phyloP scores from a whole-genome alignment of 768 basidiomycete species.

The Botryobasidium botryosum region DNA sequence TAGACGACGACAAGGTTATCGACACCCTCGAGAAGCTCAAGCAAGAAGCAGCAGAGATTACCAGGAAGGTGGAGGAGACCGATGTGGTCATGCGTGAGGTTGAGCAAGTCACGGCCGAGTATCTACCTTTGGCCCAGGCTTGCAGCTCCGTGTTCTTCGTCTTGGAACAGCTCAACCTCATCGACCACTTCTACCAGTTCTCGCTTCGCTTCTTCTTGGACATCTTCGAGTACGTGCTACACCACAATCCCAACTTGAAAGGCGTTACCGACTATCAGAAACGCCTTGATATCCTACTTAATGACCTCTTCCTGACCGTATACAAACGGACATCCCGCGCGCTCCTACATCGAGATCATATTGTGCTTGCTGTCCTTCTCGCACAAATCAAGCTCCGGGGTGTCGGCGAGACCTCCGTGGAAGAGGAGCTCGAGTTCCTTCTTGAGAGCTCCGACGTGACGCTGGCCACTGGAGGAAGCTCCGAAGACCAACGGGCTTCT shows the following conservation, averaged over 20 bases:
- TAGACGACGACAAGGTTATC: slow-evolving; percentile 98
- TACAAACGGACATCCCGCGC: slow-evolving; percentile 84
- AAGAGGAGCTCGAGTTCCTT: slow-evolving; percentile 81
- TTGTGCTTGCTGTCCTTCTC: slow-evolving; percentile 79
- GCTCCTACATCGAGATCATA: slow-evolving; percentile 74
- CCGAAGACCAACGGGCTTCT: slow-evolving; percentile 23
- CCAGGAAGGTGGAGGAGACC: slow-evolving; percentile 89
- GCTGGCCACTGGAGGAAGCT: slow-evolving; percentile 19
- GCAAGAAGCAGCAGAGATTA: slow-evolving; percentile 89
- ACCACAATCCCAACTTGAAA: slow-evolving; percentile 80
- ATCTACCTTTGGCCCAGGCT: slow-evolving; percentile 84
- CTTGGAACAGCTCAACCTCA: slow-evolving; percentile 78
- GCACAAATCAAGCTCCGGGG: slow-evolving; percentile 78
- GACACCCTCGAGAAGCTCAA: slow-evolving; percentile 91
- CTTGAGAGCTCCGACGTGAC: slow-evolving; percentile 63
- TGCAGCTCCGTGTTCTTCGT: slow-evolving; percentile 97
- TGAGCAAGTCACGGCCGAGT: slow-evolving; percentile 88
- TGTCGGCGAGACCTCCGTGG: slow-evolving; percentile 42
- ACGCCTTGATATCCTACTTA: slow-evolving; percentile 64
- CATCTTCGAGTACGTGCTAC: slow-evolving; percentile 89
- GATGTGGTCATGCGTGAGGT: slow-evolving; percentile 93
- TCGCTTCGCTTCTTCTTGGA: slow-evolving; percentile 96
- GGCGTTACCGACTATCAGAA: slow-evolving; percentile 52
- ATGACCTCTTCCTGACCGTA: slow-evolving; percentile 77
- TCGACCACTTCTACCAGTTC: slow-evolving; percentile 99